A percentile compares a stretch with the other conserved stretches of the same genome.
These are phyloP conservation scores for Triticum dicoccoides DNA, from an alignment of 176 grass and related monocot genomes.

Conservation along the genomic window DNA sequence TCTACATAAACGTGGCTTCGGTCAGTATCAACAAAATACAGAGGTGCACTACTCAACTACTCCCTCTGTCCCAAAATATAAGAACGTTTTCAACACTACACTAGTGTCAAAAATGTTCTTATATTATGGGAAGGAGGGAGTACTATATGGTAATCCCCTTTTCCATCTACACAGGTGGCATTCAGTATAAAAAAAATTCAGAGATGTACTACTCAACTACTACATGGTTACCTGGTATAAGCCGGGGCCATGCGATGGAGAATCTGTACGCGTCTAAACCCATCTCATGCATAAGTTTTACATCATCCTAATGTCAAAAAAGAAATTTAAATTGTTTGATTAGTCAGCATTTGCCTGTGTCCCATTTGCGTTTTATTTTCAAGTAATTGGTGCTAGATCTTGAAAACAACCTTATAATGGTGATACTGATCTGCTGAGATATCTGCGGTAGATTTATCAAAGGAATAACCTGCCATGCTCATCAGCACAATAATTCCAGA, in stretches of 20 bases:
- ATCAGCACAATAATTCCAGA: neutral
- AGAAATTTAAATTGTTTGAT: neutral
- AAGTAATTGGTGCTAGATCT: neutral
- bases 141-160: too few relatives aligned
- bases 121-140: too few relatives aligned
- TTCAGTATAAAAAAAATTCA: neutral
- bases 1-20: neutral
- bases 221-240: conserved; percentile 53
- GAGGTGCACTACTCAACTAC: too few relatives aligned
- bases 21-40: too few relatives aligned
- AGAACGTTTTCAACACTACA: too few relatives aligned
- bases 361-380: neutral
- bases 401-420: conserved; percentile 58
- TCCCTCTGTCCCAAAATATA: too few relatives aligned
- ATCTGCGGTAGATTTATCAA: conserved; percentile 40
- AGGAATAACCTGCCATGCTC: conserved; percentile 36
- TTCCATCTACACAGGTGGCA: neutral
- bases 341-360: neutral
- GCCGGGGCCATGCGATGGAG: conserved; percentile 69
- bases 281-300: conserved; percentile 81
- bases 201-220: neutral
- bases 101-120: too few relatives aligned
- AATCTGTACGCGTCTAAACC: conserved; percentile 81
- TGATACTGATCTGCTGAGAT: conserved; percentile 71
- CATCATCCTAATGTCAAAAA: conserved; percentile 53